Evolutionary conservation across 768 basidiomycete species (phyloP), one percentile per base, ranked within the genome.

Genomic region (Rhodosporidiobolus sp.): DNA sequence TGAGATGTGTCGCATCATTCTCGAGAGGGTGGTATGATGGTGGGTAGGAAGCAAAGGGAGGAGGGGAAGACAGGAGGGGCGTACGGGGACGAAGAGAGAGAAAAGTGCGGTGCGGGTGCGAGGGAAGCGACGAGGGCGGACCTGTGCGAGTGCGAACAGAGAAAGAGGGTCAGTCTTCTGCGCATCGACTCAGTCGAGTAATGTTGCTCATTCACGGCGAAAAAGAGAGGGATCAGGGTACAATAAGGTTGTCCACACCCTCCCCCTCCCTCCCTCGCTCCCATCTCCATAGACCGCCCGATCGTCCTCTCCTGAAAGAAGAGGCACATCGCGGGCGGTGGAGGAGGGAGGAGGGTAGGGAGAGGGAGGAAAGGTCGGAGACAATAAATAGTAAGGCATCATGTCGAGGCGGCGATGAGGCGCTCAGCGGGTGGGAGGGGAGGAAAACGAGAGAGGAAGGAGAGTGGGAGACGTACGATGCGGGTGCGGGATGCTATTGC

Each of bases 311-410:
- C 46, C 38, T 43, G 68, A 63, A 35, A n/a, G n/a, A 14, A 43
- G 38, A 59, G 56, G 65, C 64, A 46, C 45, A 66, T 34, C 28
- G n/a, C 10, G 60, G 28, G 6, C n/a, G 45, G 34, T 12, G 26
- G 8, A 26, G 60, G 32, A 35, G 46, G n/a, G 43, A 24, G 52
- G 22, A 16, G 43, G 52, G 10, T 24, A n/a, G 35, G 35, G 26
- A 24, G 62, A 34, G 62, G 16, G 52, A 53, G 48, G 10, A 50
- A n/a, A 45, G 53, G 46, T 70, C 65, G 64, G 73, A 66, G 73
- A 74, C 73, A 74, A 74, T 74, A 74, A 74, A 74, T 74, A 73
- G 64, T 46, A 48, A 57, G 56, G 24, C 72, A 73, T 73, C 72
- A 65, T 58, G 67, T 73, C 49, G 62, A 45, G 50, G 49, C 28